Evolutionary conservation across 2,329 filamentous ascomycete species (phyloP).

Genomic region (Colletotrichum sp.): DNA sequence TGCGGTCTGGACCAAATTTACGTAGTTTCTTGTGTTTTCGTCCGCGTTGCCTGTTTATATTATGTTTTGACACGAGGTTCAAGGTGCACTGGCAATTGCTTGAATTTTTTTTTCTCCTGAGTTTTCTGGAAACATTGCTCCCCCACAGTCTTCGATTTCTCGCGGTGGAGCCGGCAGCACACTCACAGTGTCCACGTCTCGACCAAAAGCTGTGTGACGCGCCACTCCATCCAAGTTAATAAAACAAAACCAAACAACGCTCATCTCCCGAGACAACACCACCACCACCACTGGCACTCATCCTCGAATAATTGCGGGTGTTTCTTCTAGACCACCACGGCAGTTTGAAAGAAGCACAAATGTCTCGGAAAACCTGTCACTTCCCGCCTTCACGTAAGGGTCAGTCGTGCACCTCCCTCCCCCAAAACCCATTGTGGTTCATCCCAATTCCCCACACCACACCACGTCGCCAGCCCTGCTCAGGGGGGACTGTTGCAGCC

Average conservation of each 20-base stretch:
- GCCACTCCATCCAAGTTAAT: not conserved
- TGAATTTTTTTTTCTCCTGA: not conserved
- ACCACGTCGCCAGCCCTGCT: not conserved
- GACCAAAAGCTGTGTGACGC: not conserved
- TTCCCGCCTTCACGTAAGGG: not conserved
- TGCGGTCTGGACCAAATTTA: not conserved
- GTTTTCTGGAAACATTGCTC: not conserved
- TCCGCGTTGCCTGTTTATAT: not conserved
- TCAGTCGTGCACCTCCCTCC: not conserved
- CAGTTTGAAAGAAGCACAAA: not conserved
- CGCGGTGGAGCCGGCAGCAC: not conserved
- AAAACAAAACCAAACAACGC: not conserved
- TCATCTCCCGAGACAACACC: not conserved
- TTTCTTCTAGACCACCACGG: not conserved
- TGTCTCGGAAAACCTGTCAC: not conserved
- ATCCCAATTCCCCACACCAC: not conserved
- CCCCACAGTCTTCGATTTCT: not conserved
- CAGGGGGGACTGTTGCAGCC: not conserved
- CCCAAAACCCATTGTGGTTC: not conserved
- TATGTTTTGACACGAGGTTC: not conserved
- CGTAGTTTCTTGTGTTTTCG: not conserved
- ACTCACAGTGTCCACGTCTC: not conserved
- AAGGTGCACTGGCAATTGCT: not conserved
- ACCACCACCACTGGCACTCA: not conserved
- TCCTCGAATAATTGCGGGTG: not conserved